Evolutionary conservation across 1,284 basidiomycete species (phyloP), one percentile per base, ranked within the genome.

Genomic region (Hymenochaete sp.): DNA sequence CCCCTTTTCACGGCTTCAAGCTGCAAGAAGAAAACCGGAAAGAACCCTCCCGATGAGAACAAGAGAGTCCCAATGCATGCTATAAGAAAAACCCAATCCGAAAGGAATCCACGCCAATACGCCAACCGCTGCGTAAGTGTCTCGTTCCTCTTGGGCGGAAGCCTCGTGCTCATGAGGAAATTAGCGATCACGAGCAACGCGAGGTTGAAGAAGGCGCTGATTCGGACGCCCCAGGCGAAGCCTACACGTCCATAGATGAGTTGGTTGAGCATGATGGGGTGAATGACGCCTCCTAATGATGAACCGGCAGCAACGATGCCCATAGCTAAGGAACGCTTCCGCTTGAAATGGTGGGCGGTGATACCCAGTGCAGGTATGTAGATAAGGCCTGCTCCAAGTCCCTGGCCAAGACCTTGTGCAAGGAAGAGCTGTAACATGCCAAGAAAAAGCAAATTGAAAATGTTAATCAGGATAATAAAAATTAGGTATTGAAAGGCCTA

Each of bases 21-120:
- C 48, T 72, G 70, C 3, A 72, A 48, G 53, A 68, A 73, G 55
- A 68, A 71, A 14, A 66, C 61, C 0, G 70, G 68, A 49, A 68
- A 68, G 51, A 65, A 71, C 2, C 68, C 41, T 3, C 67, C 68
- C 1, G 56, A 47, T 3, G 67, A 53, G 18, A 61, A 53, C 27
- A 64, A 47, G 24, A 61, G 50, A 3, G 63, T 66, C 18, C 68
- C 67, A 18, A 37, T 24, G 19, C 26, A 42, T 11, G 45, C 36
- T 5, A 27, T 25, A 28, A 36, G 18, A 24, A 44, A 48, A 3
- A 31, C 14, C 11, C 19, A 7, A 14, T 48, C 46, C 6, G 24
- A 19, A 18, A 44, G 44, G 32, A 48, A 48, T 9, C 27, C 36
- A 32, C 28, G 26, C 45, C 45, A 47, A 22, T 42, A 47, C 25